A percentile compares a stretch with the other conserved stretches of the same genome.
Conservation (phyloP, 2,329 filamentous ascomycete genomes). For the Talaromyces atroroseus region DNA sequence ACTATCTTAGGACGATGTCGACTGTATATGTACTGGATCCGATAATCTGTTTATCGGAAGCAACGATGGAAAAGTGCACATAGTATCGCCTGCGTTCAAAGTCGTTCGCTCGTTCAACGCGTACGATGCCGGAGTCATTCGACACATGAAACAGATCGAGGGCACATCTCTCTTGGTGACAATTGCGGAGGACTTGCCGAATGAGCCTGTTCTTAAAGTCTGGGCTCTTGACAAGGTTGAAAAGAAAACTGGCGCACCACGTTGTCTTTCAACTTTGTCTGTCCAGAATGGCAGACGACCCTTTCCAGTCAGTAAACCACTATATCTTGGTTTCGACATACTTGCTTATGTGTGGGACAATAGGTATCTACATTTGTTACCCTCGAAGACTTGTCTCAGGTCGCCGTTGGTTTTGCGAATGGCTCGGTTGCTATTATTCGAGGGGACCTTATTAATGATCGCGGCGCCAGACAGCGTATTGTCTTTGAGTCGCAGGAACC, state of each 20-base stretch:
- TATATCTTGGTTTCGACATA: background rate
- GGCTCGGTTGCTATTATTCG: conserved; percentile 89
- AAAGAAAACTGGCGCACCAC: conserved; percentile 86
- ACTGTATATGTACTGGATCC: conserved; percentile 77
- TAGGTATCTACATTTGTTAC: conserved; percentile 76
- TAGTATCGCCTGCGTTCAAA: conserved; percentile 83
- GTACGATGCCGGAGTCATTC: conserved; percentile 69
- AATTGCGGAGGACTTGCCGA: conserved; percentile 72
- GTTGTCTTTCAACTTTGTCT: conserved; percentile 76
- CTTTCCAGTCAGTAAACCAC: conserved; percentile 65
- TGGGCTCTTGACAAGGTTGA: conserved; percentile 93
- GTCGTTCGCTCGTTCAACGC: conserved; percentile 80
- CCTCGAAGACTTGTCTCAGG: conserved; percentile 80
- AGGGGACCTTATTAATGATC: conserved; percentile 90
- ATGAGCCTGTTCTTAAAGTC: conserved; percentile 87
- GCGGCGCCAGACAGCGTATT: conserved; percentile 86
- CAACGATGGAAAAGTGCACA: conserved; percentile 77
- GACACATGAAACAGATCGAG: conserved; percentile 86
- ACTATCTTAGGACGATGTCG: conserved; percentile 59
- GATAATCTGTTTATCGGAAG: conserved; percentile 86
- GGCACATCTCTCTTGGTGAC: conserved; percentile 83
- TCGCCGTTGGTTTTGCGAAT: conserved; percentile 93
- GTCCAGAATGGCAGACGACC: conserved; percentile 87
- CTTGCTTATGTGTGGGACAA: background rate
- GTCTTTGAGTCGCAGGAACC: conserved; percentile 97